Percentiles rank a stretch among this genome's conserved stretches.
Conservation (phyloP, 2,329 filamentous ascomycete species). For the Myrmaecium sp. region DNA sequence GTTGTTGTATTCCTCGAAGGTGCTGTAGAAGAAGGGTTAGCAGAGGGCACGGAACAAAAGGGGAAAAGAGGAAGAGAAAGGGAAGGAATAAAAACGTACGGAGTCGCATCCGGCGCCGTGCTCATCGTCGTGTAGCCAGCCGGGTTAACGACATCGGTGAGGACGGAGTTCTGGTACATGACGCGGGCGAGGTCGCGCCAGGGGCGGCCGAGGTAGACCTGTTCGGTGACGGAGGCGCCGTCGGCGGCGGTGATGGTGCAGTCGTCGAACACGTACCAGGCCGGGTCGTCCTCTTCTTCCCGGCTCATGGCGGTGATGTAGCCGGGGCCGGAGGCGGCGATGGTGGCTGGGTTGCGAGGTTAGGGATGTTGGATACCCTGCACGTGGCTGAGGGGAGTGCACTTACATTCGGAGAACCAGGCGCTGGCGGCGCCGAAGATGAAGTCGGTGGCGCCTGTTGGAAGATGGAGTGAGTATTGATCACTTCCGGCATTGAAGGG, state of each 20-base stretch:
- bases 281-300: conserved; percentile 10
- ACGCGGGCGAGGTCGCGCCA: conserved; percentile 32
- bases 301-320: conserved; percentile 12
- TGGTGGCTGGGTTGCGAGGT: conserved; percentile 13
- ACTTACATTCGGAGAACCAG: conserved; percentile 28
- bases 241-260: conserved; percentile 23
- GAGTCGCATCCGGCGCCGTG: conserved; percentile 18
- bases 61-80: too few relatives aligned
- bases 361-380: too few relatives aligned
- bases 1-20: conserved; percentile 34
- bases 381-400: conserved; percentile 12
- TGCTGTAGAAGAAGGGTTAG: too few relatives aligned
- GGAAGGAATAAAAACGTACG: conserved; percentile 31
- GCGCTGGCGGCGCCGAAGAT: conserved; percentile 35
- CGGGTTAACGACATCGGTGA: conserved; percentile 38
- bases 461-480: too few relatives aligned
- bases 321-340: conserved; percentile 4
- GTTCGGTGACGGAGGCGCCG: conserved; percentile 15
- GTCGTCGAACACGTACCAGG: conserved; percentile 37
- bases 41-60: too few relatives aligned
- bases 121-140: conserved; percentile 32
- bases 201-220: conserved; percentile 31
- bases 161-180: conserved; percentile 28
- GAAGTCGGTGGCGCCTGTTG: conserved; percentile 41
- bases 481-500: too few relatives aligned